Evolutionary conservation across 306 rosid species (phyloP).

Genomic region (Coriaria nepalensis): DNA sequence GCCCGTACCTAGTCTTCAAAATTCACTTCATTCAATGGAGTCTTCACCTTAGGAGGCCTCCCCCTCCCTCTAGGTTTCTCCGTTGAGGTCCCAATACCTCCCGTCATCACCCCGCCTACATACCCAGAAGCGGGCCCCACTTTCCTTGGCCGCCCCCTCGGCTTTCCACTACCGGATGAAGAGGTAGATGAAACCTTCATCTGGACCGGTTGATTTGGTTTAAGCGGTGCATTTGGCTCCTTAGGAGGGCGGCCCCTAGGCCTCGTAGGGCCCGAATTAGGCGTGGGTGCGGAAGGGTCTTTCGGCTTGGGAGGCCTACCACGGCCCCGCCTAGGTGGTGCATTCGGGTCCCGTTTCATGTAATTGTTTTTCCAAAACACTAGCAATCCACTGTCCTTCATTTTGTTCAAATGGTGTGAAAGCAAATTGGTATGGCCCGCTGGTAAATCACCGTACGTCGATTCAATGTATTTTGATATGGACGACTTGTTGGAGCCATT

Average conservation of each 20-base stretch:
- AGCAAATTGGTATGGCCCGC: conserved; percentile 48
- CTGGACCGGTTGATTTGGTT: conserved; percentile 16
- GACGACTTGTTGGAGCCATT: conserved; percentile 67
- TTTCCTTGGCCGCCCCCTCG: conserved; percentile 70
- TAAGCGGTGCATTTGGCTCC: conserved; percentile 45
- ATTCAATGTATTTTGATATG: conserved; percentile 65
- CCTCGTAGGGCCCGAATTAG: conserved; percentile 22
- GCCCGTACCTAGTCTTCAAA: conserved; percentile 29
- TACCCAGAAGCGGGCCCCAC: conserved; percentile 23
- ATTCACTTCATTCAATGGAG: conserved; percentile 45
- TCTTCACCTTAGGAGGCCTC: conserved; percentile 73
- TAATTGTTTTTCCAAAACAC: conserved; percentile 69
- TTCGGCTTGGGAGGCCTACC: conserved; percentile 66
- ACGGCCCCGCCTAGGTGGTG: conserved; percentile 66
- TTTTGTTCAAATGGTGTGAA: conserved; percentile 43
- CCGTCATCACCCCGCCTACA: conserved; percentile 8
- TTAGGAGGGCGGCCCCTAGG: conserved; percentile 73
- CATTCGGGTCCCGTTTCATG: conserved; percentile 37
- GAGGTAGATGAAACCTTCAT: conserved; percentile 17
- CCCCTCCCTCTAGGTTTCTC: conserved; percentile 72
- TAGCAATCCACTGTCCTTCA: conserved; percentile 50
- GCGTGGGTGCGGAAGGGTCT: conserved; percentile 16
- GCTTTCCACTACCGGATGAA: conserved; percentile 26
- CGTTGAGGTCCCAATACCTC: neutral
- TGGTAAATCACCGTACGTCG: conserved; percentile 56